These are phyloP conservation scores for Odonthalia washingtoniensis DNA, from an alignment of 31 red algal species.

Conservation along the genomic window DNA sequence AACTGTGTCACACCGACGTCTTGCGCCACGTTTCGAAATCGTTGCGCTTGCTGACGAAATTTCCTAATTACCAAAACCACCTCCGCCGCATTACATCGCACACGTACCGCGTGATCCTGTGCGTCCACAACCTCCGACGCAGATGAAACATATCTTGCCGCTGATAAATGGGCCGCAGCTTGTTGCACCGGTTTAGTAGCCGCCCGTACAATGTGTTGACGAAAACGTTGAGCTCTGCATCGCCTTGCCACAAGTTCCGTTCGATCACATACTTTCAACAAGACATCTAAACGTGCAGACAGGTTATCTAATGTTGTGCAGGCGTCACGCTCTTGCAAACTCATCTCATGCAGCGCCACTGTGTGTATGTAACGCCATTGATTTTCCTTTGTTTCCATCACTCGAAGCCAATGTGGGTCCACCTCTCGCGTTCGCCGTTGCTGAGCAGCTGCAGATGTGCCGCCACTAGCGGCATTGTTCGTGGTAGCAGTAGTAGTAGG, in stretches of 20 bases:
- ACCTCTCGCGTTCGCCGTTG: conserved; percentile 10
- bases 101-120: not conserved
- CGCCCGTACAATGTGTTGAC: not conserved
- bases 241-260: not conserved
- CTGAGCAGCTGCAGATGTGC: not conserved
- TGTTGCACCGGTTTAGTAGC: not conserved
- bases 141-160: not conserved
- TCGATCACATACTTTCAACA: not conserved
- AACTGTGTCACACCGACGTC: not conserved
- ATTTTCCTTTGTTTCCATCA: conserved; percentile 45
- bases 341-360: conserved; percentile 49
- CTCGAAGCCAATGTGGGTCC: conserved; percentile 37
- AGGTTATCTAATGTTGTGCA: conserved; percentile 28
- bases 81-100: not conserved
- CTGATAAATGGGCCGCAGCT: not conserved
- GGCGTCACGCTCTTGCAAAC: conserved; percentile 5
- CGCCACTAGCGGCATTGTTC: not conserved
- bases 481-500: not conserved
- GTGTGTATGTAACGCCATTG: conserved; percentile 59
- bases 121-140: not conserved
- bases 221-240: not conserved
- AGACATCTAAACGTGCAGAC: not conserved
- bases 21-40: not conserved
- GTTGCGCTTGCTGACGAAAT: not conserved
- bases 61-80: not conserved